Conservation (phyloP, 2,329 filamentous ascomycete species). For the Polytolypa hystricis region DNA sequence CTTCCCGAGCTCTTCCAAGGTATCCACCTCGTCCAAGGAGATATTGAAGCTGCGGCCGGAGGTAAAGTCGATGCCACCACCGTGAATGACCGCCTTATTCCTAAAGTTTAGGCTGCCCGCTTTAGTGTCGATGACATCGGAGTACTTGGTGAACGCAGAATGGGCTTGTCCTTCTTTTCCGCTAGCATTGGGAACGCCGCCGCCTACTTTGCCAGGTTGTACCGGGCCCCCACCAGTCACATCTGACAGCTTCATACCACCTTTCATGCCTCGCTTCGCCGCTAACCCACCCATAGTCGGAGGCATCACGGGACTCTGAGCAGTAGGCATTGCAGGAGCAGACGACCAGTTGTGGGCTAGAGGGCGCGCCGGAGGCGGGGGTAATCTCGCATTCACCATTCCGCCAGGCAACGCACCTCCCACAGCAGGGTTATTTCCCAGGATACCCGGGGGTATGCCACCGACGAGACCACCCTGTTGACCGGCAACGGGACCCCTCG, state of each 20-base stretch:
- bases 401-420: constrained; percentile 4
- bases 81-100: constrained; percentile 80
- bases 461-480: constrained; percentile 4
- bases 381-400: constrained; percentile 12
- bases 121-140: constrained; percentile 81
- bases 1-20: constrained; percentile 85
- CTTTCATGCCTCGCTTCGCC: constrained; percentile 37
- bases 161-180: constrained; percentile 16
- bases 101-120: constrained; percentile 87
- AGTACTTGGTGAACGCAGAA: constrained; percentile 54
- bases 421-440: neutral
- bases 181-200: constrained; percentile 11
- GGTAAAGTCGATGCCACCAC: constrained; percentile 82
- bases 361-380: constrained; percentile 19
- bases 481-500: neutral
- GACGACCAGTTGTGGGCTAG: constrained; percentile 5
- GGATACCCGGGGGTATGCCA: constrained; percentile 1
- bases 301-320: constrained; percentile 36
- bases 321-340: constrained; percentile 10
- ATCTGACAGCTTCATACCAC: constrained; percentile 39
- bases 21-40: constrained; percentile 90
- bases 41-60: constrained; percentile 85
- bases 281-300: constrained; percentile 37
- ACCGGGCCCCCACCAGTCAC: constrained; percentile 35
- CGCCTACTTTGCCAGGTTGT: constrained; percentile 30